Percentiles rank a stretch among this genome's conserved stretches.
Evolutionary conservation across 192 early-diverging fungal genomes (phyloP).

Genomic region (Paraglomus brasilianum): DNA sequence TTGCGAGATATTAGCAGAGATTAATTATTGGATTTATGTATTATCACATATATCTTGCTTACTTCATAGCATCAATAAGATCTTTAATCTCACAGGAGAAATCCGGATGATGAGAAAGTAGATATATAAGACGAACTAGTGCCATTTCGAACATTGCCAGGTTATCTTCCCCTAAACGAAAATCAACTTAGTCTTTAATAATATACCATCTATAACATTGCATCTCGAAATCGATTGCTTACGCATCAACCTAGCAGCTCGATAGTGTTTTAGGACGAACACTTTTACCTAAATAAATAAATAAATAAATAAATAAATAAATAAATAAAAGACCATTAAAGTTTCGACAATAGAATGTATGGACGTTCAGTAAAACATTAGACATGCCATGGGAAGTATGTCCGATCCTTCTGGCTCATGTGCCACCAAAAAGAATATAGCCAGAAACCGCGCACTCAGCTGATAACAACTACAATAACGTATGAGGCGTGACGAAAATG

Average conservation of each 20-base stretch:
- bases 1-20: neutral
- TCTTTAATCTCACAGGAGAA: constrained; percentile 52
- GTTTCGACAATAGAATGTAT: neutral
- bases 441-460: constrained; percentile 69
- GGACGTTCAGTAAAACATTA: neutral
- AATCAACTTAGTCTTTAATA: neutral
- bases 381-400: constrained; percentile 58
- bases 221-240: neutral
- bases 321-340: constrained; percentile 20
- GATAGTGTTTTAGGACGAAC: constrained; percentile 8
- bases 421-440: constrained; percentile 75
- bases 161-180: constrained; percentile 30
- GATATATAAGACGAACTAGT: constrained; percentile 63
- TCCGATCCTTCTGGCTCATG: constrained; percentile 76
- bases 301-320: constrained; percentile 18
- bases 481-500: constrained; percentile 69
- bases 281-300: constrained; percentile 26
- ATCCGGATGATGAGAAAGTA: constrained; percentile 86
- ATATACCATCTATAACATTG: neutral
- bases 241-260: constrained; percentile 1
- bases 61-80: constrained; percentile 52
- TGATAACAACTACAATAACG: constrained; percentile 59
- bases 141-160: constrained; percentile 57
- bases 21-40: neutral
- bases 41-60: neutral